Evolutionary conservation across 768 basidiomycete species (phyloP).

Genomic region (Tulasnella sp.): DNA sequence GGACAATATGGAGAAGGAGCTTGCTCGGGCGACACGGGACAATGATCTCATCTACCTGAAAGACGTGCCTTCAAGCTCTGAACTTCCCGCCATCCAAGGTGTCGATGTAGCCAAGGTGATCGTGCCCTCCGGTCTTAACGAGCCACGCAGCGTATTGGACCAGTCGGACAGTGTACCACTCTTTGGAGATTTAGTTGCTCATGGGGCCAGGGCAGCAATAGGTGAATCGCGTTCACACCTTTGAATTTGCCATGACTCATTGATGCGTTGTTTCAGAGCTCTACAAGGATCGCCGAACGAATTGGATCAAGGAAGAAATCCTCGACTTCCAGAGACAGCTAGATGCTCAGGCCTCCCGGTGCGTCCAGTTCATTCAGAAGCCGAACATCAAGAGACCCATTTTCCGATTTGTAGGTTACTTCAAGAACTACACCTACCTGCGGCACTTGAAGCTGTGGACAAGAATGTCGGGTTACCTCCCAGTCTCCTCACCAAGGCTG

Average conservation of each 20-base stretch:
- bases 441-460: conserved; percentile 77
- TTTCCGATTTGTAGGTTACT: conserved; percentile 38
- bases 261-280: conserved; percentile 40
- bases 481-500: conserved; percentile 71
- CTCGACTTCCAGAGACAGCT: conserved; percentile 46
- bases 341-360: conserved; percentile 51
- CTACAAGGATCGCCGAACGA: conserved; percentile 70
- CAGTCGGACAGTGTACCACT: conserved; percentile 34
- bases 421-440: conserved; percentile 64
- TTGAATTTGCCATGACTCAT: not conserved
- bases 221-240: conserved; percentile 38
- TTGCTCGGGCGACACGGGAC: conserved; percentile 68
- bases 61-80: conserved; percentile 60
- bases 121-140: conserved; percentile 42
- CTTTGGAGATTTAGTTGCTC: conserved; percentile 64
- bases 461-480: conserved; percentile 79
- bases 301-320: conserved; percentile 57
- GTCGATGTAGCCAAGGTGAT: conserved; percentile 52
- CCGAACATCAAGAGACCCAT: too few species aligned
- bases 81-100: conserved; percentile 51
- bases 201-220: conserved; percentile 81
- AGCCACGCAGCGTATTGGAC: conserved; percentile 47
- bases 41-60: conserved; percentile 94
- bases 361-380: conserved; percentile 27
- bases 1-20: conserved; percentile 51